Conservation (phyloP, 345 rosid species). For the Populus nigra region DNA sequence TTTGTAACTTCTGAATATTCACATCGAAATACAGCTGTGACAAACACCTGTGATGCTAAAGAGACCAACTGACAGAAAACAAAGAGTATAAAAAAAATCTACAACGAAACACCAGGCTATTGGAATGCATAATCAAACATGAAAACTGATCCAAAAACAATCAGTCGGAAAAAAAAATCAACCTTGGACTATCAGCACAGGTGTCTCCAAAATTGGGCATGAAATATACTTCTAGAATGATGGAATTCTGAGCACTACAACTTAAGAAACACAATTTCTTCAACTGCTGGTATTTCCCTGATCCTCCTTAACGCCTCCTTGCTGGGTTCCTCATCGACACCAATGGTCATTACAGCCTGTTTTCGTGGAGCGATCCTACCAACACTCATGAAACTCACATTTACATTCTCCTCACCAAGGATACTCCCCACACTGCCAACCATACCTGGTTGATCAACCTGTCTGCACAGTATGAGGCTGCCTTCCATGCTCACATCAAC, state of each 20-base stretch:
- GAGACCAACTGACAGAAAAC: not conserved
- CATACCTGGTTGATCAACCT: conserved; percentile 30
- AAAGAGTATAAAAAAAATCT: no score
- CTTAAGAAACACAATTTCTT: conserved; percentile 27
- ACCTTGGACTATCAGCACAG: not conserved
- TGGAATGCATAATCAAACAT: not conserved
- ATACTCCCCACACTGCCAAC: conserved; percentile 26
- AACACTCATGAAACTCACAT: conserved; percentile 30
- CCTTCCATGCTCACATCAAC: conserved; percentile 32
- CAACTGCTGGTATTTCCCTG: conserved; percentile 14
- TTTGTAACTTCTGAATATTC: not conserved
- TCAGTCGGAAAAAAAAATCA: not conserved
- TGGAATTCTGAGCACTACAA: conserved; percentile 1
- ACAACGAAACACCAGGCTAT: not conserved
- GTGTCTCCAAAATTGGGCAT: not conserved
- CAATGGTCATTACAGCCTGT: conserved; percentile 26
- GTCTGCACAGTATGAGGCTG: conserved; percentile 21
- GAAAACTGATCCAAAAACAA: not conserved
- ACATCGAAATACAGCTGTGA: not conserved
- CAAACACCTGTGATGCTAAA: not conserved
- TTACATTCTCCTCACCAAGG: conserved; percentile 27
- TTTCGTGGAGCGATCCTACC: conserved; percentile 23
- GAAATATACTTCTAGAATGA: not conserved
- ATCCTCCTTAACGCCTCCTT: conserved; percentile 13
- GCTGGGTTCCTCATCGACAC: conserved; percentile 29